Conservation (phyloP, 805 yeast genomes). For the Grigorovia humatica region DNA sequence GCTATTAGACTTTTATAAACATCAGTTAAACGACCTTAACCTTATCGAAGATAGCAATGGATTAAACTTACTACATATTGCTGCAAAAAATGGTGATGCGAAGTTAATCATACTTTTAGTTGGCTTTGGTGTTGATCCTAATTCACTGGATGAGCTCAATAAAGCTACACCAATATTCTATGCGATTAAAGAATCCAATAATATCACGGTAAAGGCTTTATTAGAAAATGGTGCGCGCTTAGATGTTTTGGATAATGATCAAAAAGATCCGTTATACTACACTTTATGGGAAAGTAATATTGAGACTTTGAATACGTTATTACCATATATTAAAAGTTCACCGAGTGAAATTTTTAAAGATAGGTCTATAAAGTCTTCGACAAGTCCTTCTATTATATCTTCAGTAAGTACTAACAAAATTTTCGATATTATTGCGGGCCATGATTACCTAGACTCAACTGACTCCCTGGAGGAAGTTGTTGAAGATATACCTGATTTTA, state of each 20-base stretch:
- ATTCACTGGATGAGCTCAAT: conserved; percentile 72
- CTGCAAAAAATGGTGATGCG: conserved; percentile 67
- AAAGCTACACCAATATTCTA: conserved; percentile 93
- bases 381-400: not conserved
- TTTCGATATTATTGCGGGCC: not conserved
- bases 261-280: conserved; percentile 71
- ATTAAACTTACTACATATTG: conserved; percentile 75
- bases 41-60: conserved; percentile 69
- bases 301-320: conserved; percentile 61
- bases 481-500: conserved; percentile 74
- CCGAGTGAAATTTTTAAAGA: conserved; percentile 1
- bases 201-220: conserved; percentile 55
- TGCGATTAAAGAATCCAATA: conserved; percentile 79
- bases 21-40: conserved; percentile 2
- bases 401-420: not conserved
- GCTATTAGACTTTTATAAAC: conserved; percentile 34
- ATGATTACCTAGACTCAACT: conserved; percentile 25
- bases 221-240: conserved; percentile 66
- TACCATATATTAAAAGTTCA: conserved; percentile 16
- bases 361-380: conserved; percentile 1
- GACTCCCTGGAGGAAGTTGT: conserved; percentile 6
- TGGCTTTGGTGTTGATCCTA: conserved; percentile 64
- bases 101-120: conserved; percentile 58
- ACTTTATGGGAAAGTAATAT: conserved; percentile 94
- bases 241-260: conserved; percentile 63